phyloP scores from a whole-genome alignment of 345 rosid species.

The Excoecaria agallocha region DNA sequence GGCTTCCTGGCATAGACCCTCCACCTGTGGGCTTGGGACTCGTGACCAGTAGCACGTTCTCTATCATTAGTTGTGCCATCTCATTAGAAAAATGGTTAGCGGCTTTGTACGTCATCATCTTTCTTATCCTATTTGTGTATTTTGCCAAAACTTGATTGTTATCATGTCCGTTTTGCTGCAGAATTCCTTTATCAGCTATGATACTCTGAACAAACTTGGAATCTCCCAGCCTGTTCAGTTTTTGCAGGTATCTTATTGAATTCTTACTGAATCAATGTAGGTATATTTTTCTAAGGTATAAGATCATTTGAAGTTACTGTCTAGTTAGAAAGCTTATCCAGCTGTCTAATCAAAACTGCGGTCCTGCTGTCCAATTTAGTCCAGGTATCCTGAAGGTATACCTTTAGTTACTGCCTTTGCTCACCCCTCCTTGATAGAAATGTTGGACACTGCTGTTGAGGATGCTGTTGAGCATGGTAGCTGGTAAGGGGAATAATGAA shows the following conservation, averaged over 20 bases:
- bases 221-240: constrained; percentile 83
- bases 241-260: constrained; percentile 67
- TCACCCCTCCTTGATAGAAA: constrained; percentile 84
- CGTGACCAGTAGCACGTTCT: no score
- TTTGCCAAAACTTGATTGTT: constrained; percentile 11
- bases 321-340: constrained; percentile 15
- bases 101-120: constrained; percentile 7
- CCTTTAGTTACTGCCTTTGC: constrained; percentile 69
- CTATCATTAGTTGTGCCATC: constrained; percentile 2
- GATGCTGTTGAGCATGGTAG: constrained; percentile 83
- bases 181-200: constrained; percentile 80
- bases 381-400: constrained; percentile 90
- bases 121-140: background rate
- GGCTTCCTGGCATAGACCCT: no score
- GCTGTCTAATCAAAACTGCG: constrained; percentile 41
- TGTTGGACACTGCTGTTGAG: constrained; percentile 79
- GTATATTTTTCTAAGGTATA: background rate
- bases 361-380: constrained; percentile 56
- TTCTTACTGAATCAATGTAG: background rate
- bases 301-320: constrained; percentile 10
- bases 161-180: constrained; percentile 33
- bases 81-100: background rate
- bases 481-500: constrained; percentile 55
- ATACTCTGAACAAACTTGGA: constrained; percentile 80
- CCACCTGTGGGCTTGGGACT: no score